Evolutionary conservation across 2,329 filamentous ascomycete genomes (phyloP), one percentile per base, ranked within the genome.

Genomic region (Microdochium paspali): DNA sequence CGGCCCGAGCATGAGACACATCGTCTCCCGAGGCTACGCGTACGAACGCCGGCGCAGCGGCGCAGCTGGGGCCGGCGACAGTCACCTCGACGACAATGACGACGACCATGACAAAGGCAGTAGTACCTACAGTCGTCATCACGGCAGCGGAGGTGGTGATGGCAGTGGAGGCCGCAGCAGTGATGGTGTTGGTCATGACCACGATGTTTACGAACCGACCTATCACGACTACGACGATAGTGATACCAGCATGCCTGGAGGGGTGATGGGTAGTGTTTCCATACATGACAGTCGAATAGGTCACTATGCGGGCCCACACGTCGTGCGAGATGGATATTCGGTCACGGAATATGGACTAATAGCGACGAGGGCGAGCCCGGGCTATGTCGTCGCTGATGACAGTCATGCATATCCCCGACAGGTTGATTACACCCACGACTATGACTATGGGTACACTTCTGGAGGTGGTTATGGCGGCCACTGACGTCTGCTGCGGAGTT

Each of bases 1-100:
- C 30, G 76, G 82, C 20, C 64, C 87, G 53, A 84, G 75, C 51
- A 72, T 88, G 65, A 73, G 68, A 32, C 72, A 74, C 54, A 67
- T 78, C 24, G 63, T 79, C 0, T 62, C 70, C 7, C 66, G 69
- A 45, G 76, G 76, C 43, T 73, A 77, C 56, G 74, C 76, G 54
- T 64, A 64, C 7, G 66, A 70, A 49, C 31, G 31, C 5, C 31
- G 35, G n/a, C 13, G 35, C 24, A 45, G 4, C 20, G 44, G 44
- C 26, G 44, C 15, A n/a, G 46, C n/a, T 24, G 35, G 15, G 13
- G 39, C 12, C 24, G 20, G 21, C 21, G 35, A 25, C 25, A 32
- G 25, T 2, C 15, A 39, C 10, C 24, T n/a, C 20, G 18, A 47
- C 20, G 18, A 13, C 25, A 26, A 31, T 35, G 26, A n/a, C n/a